Evolutionary conservation across 345 rosid genomes (phyloP).

Genomic region (Citrus maxima): DNA sequence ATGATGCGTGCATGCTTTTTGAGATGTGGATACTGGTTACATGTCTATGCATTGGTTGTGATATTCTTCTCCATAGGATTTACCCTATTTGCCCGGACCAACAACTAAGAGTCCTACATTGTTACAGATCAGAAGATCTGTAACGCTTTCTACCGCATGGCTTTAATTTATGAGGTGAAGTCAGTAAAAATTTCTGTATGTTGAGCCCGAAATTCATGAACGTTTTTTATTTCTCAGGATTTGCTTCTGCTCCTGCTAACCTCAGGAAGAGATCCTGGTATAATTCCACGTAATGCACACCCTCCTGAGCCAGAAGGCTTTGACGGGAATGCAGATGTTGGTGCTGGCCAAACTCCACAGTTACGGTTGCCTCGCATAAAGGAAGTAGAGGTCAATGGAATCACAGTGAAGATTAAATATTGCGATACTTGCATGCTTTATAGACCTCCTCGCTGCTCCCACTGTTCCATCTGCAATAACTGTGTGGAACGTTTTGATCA

Average conservation of each 20-base stretch:
- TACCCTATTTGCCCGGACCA: neutral
- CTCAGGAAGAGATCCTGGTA: constrained; percentile 98
- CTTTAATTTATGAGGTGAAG: neutral
- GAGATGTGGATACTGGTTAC: neutral
- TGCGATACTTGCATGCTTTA: constrained; percentile 99
- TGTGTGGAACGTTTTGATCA: constrained; percentile 96
- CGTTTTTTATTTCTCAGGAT: constrained; percentile 51
- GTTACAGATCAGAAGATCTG: neutral
- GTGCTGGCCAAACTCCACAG: constrained; percentile 77
- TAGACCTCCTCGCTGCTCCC: constrained; percentile 97
- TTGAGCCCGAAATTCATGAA: constrained; percentile 2
- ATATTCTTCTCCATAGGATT: neutral
- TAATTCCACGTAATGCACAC: constrained; percentile 86
- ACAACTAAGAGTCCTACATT: neutral
- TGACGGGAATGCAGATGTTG: constrained; percentile 55
- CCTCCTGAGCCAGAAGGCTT: constrained; percentile 91
- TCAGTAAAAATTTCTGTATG: neutral
- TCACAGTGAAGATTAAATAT: constrained; percentile 74
- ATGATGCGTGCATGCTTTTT: neutral
- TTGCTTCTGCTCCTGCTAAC: constrained; percentile 80
- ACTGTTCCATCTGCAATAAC: constrained; percentile 98
- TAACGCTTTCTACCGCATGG: neutral
- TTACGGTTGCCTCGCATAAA: constrained; percentile 79
- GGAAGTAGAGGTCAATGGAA: constrained; percentile 82
- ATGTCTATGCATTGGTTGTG: neutral